These are phyloP conservation scores for Trichoderma lentiforme DNA, from an alignment of 2,329 filamentous ascomycete genomes.

Conservation along the genomic window DNA sequence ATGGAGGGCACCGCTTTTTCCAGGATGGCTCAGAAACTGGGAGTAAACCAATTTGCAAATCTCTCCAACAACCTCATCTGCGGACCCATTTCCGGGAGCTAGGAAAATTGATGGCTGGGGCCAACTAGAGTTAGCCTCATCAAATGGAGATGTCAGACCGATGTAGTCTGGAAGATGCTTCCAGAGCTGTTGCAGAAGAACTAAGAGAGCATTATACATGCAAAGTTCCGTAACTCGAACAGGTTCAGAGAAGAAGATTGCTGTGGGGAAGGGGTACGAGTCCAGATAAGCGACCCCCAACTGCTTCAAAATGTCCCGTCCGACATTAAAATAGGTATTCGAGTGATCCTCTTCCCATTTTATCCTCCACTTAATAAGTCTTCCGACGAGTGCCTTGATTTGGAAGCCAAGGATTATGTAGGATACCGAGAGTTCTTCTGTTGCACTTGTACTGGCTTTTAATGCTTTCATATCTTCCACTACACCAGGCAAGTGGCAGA, in stretches of 20 bases:
- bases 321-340: not conserved
- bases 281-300: not conserved
- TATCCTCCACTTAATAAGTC: not conserved
- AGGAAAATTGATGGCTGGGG: not conserved
- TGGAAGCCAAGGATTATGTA: not conserved
- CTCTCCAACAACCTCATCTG: not conserved
- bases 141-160: not conserved
- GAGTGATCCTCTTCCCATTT: not conserved
- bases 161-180: not conserved
- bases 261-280: not conserved
- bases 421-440: not conserved
- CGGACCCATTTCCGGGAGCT: not conserved
- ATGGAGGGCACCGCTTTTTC: not conserved
- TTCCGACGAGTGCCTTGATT: not conserved
- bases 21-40: not conserved
- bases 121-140: not conserved
- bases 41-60: slow-evolving; percentile 6
- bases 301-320: not conserved
- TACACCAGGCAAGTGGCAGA: not conserved
- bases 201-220: not conserved
- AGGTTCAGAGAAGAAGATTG: not conserved
- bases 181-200: not conserved
- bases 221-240: not conserved
- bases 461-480: not conserved
- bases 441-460: not conserved